A percentile compares a stretch with the other conserved stretches of the same genome.
Evolutionary conservation across 176 grass and related monocot genomes (phyloP).

Genomic region (Cocos nucifera): DNA sequence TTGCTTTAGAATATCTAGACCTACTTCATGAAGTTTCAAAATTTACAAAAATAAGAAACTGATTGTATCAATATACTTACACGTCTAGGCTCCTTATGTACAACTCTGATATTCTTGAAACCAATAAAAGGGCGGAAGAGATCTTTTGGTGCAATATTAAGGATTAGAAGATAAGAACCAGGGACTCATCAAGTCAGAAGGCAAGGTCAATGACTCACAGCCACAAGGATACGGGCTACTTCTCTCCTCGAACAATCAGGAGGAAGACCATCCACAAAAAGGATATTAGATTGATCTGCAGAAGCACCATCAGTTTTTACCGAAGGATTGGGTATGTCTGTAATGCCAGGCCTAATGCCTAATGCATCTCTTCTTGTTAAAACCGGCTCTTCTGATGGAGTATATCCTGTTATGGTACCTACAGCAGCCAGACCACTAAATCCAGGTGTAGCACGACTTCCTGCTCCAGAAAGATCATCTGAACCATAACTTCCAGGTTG

Average conservation of each 20-base stretch:
- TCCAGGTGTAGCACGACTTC: constrained; percentile 20
- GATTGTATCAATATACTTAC: constrained; percentile 27
- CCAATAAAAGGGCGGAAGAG: constrained; percentile 54
- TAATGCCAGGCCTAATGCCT: constrained; percentile 21
- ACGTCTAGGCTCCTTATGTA: constrained; percentile 57
- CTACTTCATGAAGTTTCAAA: not conserved
- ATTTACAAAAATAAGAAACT: constrained; percentile 7
- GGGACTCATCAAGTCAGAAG: constrained; percentile 1
- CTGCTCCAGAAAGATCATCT: constrained; percentile 22
- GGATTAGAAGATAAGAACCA: constrained; percentile 3
- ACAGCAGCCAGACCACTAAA: constrained; percentile 22
- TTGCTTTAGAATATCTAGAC: too few species aligned
- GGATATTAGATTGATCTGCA: constrained; percentile 57
- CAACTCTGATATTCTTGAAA: constrained; percentile 60
- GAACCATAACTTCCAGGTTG: constrained; percentile 27
- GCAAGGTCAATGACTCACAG: constrained; percentile 1
- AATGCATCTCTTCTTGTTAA: constrained; percentile 35
- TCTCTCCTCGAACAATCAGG: constrained; percentile 82
- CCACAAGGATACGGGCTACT: constrained; percentile 72
- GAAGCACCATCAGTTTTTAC: constrained; percentile 23
- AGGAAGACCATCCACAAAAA: constrained; percentile 80
- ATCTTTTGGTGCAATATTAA: constrained; percentile 48
- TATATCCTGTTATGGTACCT: constrained; percentile 17
- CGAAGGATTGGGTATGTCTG: constrained; percentile 18
- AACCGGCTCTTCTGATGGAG: constrained; percentile 35